phyloP scores from a whole-genome alignment of 2,329 filamentous ascomycete genomes.

The Pseudogymnoascus sp. region DNA sequence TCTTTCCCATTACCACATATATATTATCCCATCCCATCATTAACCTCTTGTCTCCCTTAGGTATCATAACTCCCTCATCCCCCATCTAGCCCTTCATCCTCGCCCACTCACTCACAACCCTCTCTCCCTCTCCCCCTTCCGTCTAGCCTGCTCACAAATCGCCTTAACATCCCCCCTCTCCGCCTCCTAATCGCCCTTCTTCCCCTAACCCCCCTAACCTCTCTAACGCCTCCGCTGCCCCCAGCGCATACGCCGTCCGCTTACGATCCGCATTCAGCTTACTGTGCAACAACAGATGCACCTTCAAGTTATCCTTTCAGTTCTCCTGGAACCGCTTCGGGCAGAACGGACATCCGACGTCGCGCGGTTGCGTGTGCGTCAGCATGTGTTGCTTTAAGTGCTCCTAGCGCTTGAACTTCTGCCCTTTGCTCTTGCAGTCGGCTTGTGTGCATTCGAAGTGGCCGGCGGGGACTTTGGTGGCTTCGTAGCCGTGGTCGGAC shows the following conservation, averaged over 20 bases:
- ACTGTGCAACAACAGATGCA: conserved; percentile 18
- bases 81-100: neutral
- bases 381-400: conserved; percentile 41
- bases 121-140: neutral
- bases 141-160: neutral
- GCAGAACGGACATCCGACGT: conserved; percentile 19
- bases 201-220: conserved; percentile 18
- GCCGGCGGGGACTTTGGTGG: conserved; percentile 1
- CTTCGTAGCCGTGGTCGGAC: conserved; percentile 9
- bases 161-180: conserved; percentile 14
- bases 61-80: neutral
- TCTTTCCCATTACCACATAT: neutral
- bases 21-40: neutral
- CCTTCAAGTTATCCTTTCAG: conserved; percentile 21
- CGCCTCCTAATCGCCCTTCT: conserved; percentile 16
- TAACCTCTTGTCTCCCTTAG: neutral
- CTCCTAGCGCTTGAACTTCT: conserved; percentile 39
- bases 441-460: conserved; percentile 30
- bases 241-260: neutral
- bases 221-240: conserved; percentile 16
- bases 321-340: conserved; percentile 14
- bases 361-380: conserved; percentile 26
- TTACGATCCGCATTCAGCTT: neutral
- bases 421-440: conserved; percentile 30
- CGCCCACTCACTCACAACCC: neutral